These are phyloP conservation scores for Meripilus lineatus DNA, from an alignment of 1,284 basidiomycete species.

Conservation along the genomic window DNA sequence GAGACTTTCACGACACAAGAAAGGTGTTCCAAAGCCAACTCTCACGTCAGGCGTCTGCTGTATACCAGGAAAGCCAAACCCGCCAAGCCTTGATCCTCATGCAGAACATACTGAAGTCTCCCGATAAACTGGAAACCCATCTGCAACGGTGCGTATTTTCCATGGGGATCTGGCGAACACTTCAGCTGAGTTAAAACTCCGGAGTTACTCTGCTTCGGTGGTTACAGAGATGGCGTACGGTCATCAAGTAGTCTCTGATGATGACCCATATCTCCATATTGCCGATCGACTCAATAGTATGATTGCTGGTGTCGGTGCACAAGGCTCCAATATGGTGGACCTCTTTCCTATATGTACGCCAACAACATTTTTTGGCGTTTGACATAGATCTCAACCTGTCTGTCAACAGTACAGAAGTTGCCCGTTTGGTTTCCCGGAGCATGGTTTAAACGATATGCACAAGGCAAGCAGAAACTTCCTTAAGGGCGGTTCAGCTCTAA, in stretches of 20 bases:
- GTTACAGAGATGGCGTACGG: neutral
- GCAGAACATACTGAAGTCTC: neutral
- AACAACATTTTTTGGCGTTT: neutral
- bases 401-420: constrained; percentile 14
- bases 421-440: constrained; percentile 26
- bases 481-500: neutral
- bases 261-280: neutral
- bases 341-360: neutral
- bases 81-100: neutral
- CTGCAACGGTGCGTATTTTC: neutral
- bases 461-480: constrained; percentile 2
- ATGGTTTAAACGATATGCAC: constrained; percentile 16
- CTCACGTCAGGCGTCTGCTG: neutral
- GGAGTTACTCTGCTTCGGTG: neutral
- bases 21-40: neutral
- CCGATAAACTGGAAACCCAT: neutral
- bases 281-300: neutral
- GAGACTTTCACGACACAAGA: neutral
- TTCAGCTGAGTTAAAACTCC: neutral
- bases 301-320: neutral
- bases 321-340: neutral
- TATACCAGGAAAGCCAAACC: neutral
- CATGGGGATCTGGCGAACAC: neutral
- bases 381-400: neutral
- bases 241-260: neutral